Evolutionary conservation across 2,329 filamentous ascomycete species (phyloP).

Genomic region (Neopestalotiopsis sp.): DNA sequence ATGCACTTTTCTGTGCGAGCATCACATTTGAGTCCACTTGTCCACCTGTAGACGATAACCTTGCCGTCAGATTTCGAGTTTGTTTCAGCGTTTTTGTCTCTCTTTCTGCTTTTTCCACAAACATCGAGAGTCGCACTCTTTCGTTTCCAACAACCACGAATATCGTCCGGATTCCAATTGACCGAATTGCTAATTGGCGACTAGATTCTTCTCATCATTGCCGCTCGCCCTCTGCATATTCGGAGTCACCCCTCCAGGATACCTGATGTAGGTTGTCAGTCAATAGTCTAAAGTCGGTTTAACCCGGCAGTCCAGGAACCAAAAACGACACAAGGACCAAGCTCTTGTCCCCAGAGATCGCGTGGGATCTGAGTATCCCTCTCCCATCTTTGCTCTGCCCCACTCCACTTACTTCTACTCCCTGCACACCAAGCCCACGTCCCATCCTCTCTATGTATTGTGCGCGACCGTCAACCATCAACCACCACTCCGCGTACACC

Average conservation of each 20-base stretch:
- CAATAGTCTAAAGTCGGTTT: background rate
- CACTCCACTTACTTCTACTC: slow-evolving; percentile 6
- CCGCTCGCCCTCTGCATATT: too few species aligned
- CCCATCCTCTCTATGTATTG: background rate
- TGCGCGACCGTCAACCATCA: slow-evolving; percentile 12
- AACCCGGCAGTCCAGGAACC: slow-evolving; percentile 8
- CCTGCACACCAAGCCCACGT: slow-evolving; percentile 19
- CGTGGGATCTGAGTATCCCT: background rate
- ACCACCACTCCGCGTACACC: background rate
- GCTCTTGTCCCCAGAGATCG: background rate
- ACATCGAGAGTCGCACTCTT: background rate
- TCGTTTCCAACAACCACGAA: background rate
- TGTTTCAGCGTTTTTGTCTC: background rate
- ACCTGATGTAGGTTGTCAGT: too few species aligned
- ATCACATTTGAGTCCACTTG: slow-evolving; percentile 15
- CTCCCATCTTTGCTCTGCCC: background rate
- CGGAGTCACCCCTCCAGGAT: too few species aligned
- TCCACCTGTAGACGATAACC: background rate
- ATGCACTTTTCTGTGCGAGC: background rate
- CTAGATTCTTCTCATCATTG: too few species aligned
- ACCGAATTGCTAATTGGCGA: background rate
- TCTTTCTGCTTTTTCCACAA: slow-evolving; percentile 1
- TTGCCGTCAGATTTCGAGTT: background rate
- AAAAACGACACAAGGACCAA: background rate
- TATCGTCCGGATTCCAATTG: background rate